phyloP scores from a whole-genome alignment of 2,329 filamentous ascomycete genomes.

The Byssothecium circinans region DNA sequence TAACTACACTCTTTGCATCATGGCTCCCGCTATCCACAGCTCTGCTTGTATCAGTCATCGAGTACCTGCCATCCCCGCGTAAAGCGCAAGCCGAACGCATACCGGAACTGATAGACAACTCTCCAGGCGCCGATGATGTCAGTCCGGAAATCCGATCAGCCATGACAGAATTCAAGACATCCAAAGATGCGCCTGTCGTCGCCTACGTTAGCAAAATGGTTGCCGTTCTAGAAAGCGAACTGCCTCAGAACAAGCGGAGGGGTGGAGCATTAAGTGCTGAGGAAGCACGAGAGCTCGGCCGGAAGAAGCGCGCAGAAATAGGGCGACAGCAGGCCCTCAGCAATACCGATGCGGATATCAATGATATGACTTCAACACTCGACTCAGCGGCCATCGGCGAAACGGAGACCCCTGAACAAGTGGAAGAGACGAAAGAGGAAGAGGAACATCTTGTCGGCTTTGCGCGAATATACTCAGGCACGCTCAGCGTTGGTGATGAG shows the following conservation, averaged over 20 bases:
- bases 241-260: constrained; percentile 80
- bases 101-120: constrained; percentile 75
- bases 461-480: constrained; percentile 89
- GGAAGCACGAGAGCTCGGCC: constrained; percentile 83
- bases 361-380: constrained; percentile 61
- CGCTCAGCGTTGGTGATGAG: constrained; percentile 82
- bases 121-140: constrained; percentile 74
- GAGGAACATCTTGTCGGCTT: constrained; percentile 92
- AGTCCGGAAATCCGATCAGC: constrained; percentile 71
- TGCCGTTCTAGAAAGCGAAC: constrained; percentile 86
- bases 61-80: constrained; percentile 84
- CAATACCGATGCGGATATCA: constrained; percentile 49
- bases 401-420: constrained; percentile 35
- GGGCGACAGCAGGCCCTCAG: constrained; percentile 71
- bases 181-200: constrained; percentile 74
- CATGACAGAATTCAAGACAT: constrained; percentile 77
- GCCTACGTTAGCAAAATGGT: constrained; percentile 99
- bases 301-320: constrained; percentile 86
- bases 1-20: constrained; percentile 82
- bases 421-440: constrained; percentile 63
- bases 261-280: constrained; percentile 73
- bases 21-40: constrained; percentile 95
- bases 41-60: constrained; percentile 87
- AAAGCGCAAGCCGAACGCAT: constrained; percentile 78
- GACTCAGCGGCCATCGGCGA: constrained; percentile 59